Base-by-base conservation (phyloP, 208 protist genomes). In the Wallacemonas sp. region DNA sequence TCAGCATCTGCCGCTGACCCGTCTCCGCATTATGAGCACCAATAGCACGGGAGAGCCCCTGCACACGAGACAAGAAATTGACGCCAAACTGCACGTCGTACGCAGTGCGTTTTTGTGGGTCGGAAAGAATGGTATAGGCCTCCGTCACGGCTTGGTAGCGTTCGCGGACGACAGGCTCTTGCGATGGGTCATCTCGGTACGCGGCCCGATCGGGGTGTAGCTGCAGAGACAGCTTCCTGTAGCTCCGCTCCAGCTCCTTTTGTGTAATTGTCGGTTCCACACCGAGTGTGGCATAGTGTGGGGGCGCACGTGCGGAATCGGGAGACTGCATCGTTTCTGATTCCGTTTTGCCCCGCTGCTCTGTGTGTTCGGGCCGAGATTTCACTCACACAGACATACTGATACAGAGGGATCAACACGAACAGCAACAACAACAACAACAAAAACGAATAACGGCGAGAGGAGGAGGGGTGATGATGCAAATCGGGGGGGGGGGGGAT, bases 51-150 rank as follows among this genome's bases (percentile, higher is more conserved):
- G 74, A 70, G 34, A 95, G 26, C 1, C 41, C 69, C 12, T 49
- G 28, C 11, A 88, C 46, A 1, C 90, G 74, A 4, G 72, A 64
- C 9, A 54, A 56, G 42, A 91, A 92, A 77, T 95, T 95, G 22
- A 93, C 84, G 41, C 84, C 76, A 62, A 88, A 72, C 53, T 68
- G 72, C 1, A 81, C 66, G 63, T 96, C 90, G 62, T 96, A 96
- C 12, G 79, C 79, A 11, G 59, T 41, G 26, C 87, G 81, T 14
- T 63, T 68, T 44, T 75, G 63, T 9, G 86, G 82, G 56, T 96
- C 82, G 0, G 86, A 86, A 15, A 96, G 75, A 12, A 92, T 69
- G 6, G 44, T 54, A 65, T 96, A 96, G 9, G 90, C 90, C 62
- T 76, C 84, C 0, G 79, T 86, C 60, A 96, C 88, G 55, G 58